Base-by-base conservation (phyloP, 176 grass and related monocot genomes). In the Musa acuminata region DNA sequence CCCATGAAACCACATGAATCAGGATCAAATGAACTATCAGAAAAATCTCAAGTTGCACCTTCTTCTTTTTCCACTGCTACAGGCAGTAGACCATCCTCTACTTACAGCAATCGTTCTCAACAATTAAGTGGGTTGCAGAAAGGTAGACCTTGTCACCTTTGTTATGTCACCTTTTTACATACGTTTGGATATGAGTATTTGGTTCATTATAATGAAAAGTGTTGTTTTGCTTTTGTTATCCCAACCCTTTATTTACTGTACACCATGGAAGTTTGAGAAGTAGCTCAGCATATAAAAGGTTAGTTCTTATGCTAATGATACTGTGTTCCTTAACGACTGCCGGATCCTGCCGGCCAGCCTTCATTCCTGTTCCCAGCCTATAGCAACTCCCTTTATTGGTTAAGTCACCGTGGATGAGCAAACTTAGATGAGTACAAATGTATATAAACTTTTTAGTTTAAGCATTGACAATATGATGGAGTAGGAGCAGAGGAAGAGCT, bases 61-160 rank as follows among this genome's bases (percentile, higher is more conserved):
- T 81, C 62, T 52, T 84, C 88, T 9, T 75, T 57, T 67, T 82
- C n/a, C 43, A 71, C 55, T 57, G 71, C 80, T 71, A 79, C 80
- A 74, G 88, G 74, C 71, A 76, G 55, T 2, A 76, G 74, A 64
- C 19, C 57, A 23, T 63, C 74, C 6, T 76, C 74, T 77, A 85
- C 85, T 68, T 86, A 90, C 83, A 88, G 67, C 81, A 95, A 58
- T 67, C 83, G 58, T 13, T 82, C 81, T 67, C 84, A 89, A 29
- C 83, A 80, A 54, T 52, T 81, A 52, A 86, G 67, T 66, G 81
- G 85, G 72, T 55, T 48, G 0, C 91, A 88, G 53, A 90, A 83
- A 95, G 88, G 87, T 95, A 86, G 19, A 29, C 68, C 20, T 54
- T 49, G 25, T 4, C 62, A 79, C 35, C 11, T 75, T 21, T 76